phyloP scores from a whole-genome alignment of 495 filamentous ascomycete genomes.

The Daldinia grandis region DNA sequence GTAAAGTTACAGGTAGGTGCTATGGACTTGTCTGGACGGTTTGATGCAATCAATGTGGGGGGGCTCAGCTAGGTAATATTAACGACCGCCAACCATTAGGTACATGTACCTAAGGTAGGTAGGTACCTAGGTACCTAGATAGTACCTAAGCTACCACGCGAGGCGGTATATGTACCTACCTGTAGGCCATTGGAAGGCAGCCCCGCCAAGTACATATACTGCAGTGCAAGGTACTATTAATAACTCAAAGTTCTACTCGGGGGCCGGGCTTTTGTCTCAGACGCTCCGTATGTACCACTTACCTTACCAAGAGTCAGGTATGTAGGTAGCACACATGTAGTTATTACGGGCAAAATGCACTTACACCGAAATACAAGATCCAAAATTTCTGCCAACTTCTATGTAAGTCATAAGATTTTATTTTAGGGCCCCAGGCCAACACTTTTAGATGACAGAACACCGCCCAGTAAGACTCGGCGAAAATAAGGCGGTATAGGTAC shows the following conservation, averaged over 20 bases:
- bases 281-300: constrained; percentile 19
- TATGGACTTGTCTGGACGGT: constrained; percentile 12
- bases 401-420: background rate
- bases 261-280: constrained; percentile 34
- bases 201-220: constrained; percentile 16
- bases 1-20: constrained; percentile 17
- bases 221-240: constrained; percentile 7
- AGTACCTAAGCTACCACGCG: constrained; percentile 1
- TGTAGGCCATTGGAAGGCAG: background rate
- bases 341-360: constrained; percentile 9
- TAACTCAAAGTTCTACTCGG: constrained; percentile 22
- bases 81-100: constrained; percentile 23
- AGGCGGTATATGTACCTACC: constrained; percentile 16
- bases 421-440: constrained; percentile 1
- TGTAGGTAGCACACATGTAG: background rate
- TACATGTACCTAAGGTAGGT: constrained; percentile 7
- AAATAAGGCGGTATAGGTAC: constrained; percentile 7
- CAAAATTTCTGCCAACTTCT: background rate
- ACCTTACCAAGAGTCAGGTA: background rate
- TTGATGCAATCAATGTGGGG: constrained; percentile 48
- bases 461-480: constrained; percentile 10
- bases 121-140: background rate
- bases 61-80: constrained; percentile 40
- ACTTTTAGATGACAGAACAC: background rate
- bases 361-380: constrained; percentile 22